Base-by-base conservation (phyloP, 495 filamentous ascomycete genomes). In the Massariosphaeria phaeospora region DNA sequence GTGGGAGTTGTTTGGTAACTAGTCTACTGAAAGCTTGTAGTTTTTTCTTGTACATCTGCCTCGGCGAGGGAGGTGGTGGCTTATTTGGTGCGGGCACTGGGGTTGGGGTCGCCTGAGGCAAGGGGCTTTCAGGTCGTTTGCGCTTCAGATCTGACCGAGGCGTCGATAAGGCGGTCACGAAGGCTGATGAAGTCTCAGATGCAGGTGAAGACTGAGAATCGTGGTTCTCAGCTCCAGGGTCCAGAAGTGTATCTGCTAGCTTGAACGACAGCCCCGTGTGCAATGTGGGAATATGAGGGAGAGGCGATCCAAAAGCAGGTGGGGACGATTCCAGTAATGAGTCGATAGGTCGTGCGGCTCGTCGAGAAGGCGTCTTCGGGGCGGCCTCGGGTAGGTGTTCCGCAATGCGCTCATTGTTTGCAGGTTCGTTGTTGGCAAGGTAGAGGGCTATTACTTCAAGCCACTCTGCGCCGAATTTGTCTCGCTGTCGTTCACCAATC, bases 251-350 rank as follows among this genome's bases (percentile, higher is more conserved):
- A 3, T 30, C 36, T 23, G 18, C 50, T 27, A 61, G 21, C 1
- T 9, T 35, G 38, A 55, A 61, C 2, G 57, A 55, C 0, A 61
- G 38, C 1, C 57, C 57, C 1, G 57, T 61, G 24, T 55, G 57
- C 13, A 61, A 38, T 26, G 33, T 33, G 15, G 48, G 56, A 10
- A 35, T 41, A 15, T 35, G 56, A 3, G 27, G 12, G 15, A 44
- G 15, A 38, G 50, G 51, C 8, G 26, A 43, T 8, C 45, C 39
- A 45, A 55, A 55, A 23, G 57, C 36, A 1, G 44, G 45, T 1
- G 57, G 50, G 2, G 57, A 61, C 18, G 41, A 35, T 40, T 52
- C 24, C 11, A 24, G 18, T 36, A 18, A 5, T 11, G 29, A 4
- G 17, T 12, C 17, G 3, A 33, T 41, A 13, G 2, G 15, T 15